Conservation (phyloP, 345 rosid species). For the Adansonia digitata region DNA sequence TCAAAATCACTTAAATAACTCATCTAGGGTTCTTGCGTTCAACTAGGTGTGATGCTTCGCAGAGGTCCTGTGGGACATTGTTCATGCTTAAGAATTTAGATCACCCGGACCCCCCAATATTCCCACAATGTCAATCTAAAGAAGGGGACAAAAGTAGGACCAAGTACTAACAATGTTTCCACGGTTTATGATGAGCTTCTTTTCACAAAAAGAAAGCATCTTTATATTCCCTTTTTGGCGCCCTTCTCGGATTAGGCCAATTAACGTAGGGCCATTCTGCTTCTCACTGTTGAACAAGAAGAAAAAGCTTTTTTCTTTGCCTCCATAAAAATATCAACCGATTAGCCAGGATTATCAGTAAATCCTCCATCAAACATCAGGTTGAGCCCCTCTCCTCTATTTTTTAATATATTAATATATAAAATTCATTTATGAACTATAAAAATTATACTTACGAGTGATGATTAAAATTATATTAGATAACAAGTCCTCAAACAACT, state of each 20-base stretch:
- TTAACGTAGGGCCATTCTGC: background rate
- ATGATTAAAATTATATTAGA: too few species aligned
- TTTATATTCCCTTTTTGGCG: background rate
- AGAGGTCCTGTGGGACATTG: background rate
- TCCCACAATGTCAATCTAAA: background rate
- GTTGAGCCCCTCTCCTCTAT: too few species aligned
- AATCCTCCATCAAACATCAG: too few species aligned
- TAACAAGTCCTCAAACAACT: too few species aligned
- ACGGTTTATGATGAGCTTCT: background rate
- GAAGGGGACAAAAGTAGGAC: background rate
- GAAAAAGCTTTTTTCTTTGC: background rate
- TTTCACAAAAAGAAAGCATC: background rate
- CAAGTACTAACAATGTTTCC: background rate
- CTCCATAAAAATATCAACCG: background rate
- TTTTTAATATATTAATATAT: too few species aligned
- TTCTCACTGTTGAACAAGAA: background rate
- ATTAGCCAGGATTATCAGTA: background rate
- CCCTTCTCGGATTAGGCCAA: too few species aligned
- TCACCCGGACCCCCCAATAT: background rate
- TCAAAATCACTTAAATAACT: background rate
- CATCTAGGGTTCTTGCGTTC: background rate
- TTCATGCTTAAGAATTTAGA: background rate
- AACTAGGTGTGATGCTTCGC: background rate
- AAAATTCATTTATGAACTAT: too few species aligned
- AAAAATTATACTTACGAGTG: too few species aligned